These are phyloP conservation scores for Herpotrichia juniperi DNA, from an alignment of 2,329 filamentous ascomycete genomes.

Conservation along the genomic window DNA sequence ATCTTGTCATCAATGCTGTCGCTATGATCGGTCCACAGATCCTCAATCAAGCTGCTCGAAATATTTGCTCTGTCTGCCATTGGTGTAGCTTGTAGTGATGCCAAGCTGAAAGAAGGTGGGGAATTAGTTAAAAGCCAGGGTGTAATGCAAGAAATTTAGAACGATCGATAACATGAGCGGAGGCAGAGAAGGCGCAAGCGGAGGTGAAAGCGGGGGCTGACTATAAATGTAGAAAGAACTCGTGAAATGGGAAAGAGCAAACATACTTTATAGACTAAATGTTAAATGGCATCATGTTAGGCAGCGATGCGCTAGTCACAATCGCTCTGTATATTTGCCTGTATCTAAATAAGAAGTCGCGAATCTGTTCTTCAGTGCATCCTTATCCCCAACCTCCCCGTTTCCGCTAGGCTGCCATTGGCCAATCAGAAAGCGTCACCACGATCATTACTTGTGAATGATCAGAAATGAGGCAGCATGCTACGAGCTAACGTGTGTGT, in stretches of 20 bases:
- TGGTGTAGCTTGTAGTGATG: background rate
- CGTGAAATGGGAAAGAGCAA: background rate
- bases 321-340: too few species aligned
- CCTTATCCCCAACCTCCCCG: conserved; percentile 4
- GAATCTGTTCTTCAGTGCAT: too few species aligned
- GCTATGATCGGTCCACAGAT: background rate
- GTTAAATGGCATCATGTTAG: background rate
- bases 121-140: too few species aligned
- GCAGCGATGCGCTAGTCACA: background rate
- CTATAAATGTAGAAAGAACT: too few species aligned
- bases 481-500: too few species aligned
- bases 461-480: too few species aligned
- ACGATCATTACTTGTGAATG: background rate
- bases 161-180: too few species aligned
- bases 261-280: background rate
- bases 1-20: background rate
- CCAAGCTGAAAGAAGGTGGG: background rate
- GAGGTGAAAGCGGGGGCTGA: too few species aligned
- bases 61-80: background rate
- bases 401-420: background rate
- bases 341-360: too few species aligned
- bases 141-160: too few species aligned
- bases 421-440: background rate
- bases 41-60: background rate
- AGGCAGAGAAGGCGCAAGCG: too few species aligned